Base-by-base conservation (phyloP, 2,329 filamentous ascomycete species). In the Penicillium verrucosum region DNA sequence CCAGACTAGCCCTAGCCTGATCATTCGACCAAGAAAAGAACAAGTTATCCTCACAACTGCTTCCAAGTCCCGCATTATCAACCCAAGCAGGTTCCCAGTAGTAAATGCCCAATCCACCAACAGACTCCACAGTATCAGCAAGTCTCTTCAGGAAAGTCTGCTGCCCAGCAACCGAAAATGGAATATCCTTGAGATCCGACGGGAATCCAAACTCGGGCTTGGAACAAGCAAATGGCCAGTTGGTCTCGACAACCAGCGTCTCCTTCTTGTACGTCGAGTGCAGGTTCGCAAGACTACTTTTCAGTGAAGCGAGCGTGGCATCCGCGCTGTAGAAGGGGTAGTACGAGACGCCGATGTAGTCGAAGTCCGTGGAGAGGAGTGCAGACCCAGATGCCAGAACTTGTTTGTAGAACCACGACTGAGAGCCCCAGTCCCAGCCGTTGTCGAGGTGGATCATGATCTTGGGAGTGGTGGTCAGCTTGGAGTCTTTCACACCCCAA, bases 41-140 rank as follows among this genome's bases (percentile, higher is more conserved):
- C 43, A 85, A 76, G 70, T 87, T 88, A 63, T 84, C 84, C 18
- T 77, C 75, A 67, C 87, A 89, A 41, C 84, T 86, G 18, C 85
- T 88, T 1, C 87, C 87, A 50, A 89, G 71, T 0, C 72, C 81
- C 11, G 82, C 80, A 71, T 89, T 90, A 41, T 84, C 78, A 60
- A 89, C 77, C 86, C 86, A 90, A 0, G 83, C 85, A 0, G 87
- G 87, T 69, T 91, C 88, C 88, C 88, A 90, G 63, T 90, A 90
- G 60, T 87, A 89, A 8, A 90, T 43, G 0, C 87, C 88, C 29
- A 76, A 71, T 0, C 85, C 85, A 1, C 80, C 79, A 0, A 85
- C 80, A 1, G 73, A 78, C 1, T 77, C 74, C 0, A 89, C 80
- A 1, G 84, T 75, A 1, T 75, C 75, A 0, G 85, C 85, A 18